phyloP scores from a whole-genome alignment of 306 rosid species.

The Lathyrus aphaca region DNA sequence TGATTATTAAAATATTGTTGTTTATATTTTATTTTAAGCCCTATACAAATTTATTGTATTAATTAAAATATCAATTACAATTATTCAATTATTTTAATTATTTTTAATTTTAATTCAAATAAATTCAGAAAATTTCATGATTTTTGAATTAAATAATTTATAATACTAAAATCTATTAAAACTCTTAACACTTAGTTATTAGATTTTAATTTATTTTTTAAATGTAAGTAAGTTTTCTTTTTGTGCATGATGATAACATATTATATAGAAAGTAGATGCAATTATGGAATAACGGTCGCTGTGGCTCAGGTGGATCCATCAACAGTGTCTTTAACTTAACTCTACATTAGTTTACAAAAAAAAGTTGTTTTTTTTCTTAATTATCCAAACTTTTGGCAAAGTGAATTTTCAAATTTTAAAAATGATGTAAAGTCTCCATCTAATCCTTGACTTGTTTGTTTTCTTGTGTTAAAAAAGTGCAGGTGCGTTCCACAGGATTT shows the following conservation, averaged over 20 bases:
- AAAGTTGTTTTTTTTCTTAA: conserved; percentile 28
- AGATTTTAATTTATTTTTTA: too few relatives aligned
- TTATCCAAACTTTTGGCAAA: not conserved
- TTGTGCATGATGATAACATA: not conserved
- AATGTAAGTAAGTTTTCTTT: not conserved
- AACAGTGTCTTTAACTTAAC: conserved; percentile 15
- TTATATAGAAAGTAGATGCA: not conserved
- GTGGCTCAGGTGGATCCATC: conserved; percentile 34
- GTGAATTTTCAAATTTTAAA: not conserved
- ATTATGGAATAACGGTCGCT: conserved; percentile 21
- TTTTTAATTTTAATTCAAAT: too few relatives aligned
- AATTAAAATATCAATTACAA: not conserved
- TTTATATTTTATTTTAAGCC: not conserved
- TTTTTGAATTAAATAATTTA: too few relatives aligned
- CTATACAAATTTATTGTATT: not conserved
- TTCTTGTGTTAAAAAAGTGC: conserved; percentile 26
- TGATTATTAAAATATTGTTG: too few relatives aligned
- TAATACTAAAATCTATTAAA: not conserved
- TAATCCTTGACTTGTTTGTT: not conserved
- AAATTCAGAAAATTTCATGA: too few relatives aligned
- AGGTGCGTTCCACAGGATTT: conserved; percentile 30
- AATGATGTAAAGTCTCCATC: conserved; percentile 23
- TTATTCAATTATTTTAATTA: not conserved
- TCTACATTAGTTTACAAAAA: conserved; percentile 25
- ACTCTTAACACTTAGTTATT: not conserved